Percentiles rank a stretch among this genome's conserved stretches.
These are phyloP conservation scores for Tulasnella calospora DNA, from an alignment of 768 basidiomycete genomes.

Conservation along the genomic window DNA sequence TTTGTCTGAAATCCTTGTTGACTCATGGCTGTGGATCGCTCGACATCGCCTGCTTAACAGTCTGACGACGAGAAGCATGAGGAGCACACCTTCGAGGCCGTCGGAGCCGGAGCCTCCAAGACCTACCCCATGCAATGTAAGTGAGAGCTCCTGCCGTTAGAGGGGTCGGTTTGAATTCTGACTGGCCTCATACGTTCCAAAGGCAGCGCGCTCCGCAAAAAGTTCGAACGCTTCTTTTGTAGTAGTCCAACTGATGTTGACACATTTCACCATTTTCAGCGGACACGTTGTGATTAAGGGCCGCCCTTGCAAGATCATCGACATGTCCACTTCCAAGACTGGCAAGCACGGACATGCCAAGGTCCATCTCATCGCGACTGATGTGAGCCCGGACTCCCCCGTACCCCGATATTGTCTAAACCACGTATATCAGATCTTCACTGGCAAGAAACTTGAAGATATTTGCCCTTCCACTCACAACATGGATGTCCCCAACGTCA, in stretches of 20 bases:
- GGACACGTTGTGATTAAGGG: constrained; percentile 88
- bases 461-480: constrained; percentile 97
- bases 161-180: neutral
- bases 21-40: neutral
- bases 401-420: constrained; percentile 12
- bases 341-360: constrained; percentile 99
- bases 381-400: constrained; percentile 54
- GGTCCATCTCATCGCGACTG: constrained; percentile 94
- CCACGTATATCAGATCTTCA: constrained; percentile 74
- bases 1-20: neutral
- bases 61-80: constrained; percentile 74
- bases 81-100: constrained; percentile 83
- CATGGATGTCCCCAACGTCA: constrained; percentile 97
- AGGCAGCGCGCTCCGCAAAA: constrained; percentile 25
- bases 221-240: neutral
- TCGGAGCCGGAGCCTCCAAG: constrained; percentile 39
- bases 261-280: constrained; percentile 3
- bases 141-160: neutral
- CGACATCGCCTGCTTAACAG: neutral
- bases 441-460: constrained; percentile 94
- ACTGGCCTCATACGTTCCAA: neutral
- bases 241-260: neutral
- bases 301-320: constrained; percentile 97
- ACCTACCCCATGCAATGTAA: constrained; percentile 51
- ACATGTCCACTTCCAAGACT: constrained; percentile 99